Evolutionary conservation across 1,139 yeast species (phyloP).

Genomic region (Nakaseomyces uthaithaninus): DNA sequence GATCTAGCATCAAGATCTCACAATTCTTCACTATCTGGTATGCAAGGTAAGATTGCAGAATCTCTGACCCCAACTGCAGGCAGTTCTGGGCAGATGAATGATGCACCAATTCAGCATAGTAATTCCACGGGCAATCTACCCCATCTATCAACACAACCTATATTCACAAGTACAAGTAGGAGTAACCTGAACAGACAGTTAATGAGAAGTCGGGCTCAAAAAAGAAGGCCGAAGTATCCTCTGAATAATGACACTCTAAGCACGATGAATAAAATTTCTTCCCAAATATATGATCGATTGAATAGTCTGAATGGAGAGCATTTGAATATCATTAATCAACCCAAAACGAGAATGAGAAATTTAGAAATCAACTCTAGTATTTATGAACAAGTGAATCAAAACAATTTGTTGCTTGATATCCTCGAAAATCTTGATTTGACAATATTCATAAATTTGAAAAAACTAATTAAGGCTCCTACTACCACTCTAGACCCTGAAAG

Average conservation of each 20-base stretch:
- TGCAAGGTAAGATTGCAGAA: slow-evolving; percentile 22
- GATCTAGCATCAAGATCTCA: slow-evolving; percentile 5
- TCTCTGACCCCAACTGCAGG: slow-evolving; percentile 23
- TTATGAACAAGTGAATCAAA: slow-evolving; percentile 23
- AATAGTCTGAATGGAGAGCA: slow-evolving; percentile 10
- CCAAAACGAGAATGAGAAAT: slow-evolving; percentile 16
- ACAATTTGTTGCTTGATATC: slow-evolving; percentile 19
- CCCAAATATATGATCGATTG: slow-evolving; percentile 18
- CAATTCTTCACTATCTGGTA: slow-evolving; percentile 8
- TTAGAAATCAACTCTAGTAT: slow-evolving; percentile 28
- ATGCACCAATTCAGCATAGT: slow-evolving; percentile 7
- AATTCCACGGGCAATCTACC: slow-evolving; percentile 1
- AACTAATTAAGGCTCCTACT: slow-evolving; percentile 13
- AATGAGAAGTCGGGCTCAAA: slow-evolving; percentile 17
- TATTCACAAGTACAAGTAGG: slow-evolving; percentile 1
- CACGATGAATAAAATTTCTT: slow-evolving; percentile 20
- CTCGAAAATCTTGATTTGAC: slow-evolving; percentile 25
- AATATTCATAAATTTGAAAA: slow-evolving; percentile 22
- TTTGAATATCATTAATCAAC: slow-evolving; percentile 10
- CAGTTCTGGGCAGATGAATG: slow-evolving; percentile 7
- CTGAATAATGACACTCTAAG: slow-evolving; percentile 23
- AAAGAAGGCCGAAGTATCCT: slow-evolving; percentile 21
- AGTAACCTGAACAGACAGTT: slow-evolving; percentile 14
- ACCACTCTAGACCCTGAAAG: slow-evolving; percentile 23
- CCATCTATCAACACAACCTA: background rate